Base-by-base conservation (phyloP, 1,284 basidiomycete genomes). In the Earliella scabrosa region DNA sequence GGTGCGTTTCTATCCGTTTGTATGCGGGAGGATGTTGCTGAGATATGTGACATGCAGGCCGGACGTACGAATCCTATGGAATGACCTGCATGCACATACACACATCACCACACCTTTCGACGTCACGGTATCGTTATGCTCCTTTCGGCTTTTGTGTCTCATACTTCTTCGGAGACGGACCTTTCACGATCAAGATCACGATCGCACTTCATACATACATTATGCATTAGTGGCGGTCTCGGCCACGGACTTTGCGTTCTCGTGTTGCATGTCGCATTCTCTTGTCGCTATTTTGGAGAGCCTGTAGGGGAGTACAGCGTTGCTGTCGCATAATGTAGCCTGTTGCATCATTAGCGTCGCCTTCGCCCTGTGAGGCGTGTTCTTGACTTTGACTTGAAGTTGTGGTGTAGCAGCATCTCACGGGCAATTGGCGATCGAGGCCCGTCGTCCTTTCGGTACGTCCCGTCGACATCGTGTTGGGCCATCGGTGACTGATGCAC, bases 31-130 rank as follows among this genome's bases (percentile, higher is more conserved):
- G 18, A 26, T 32, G 44, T n/a, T 50, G 36, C 45, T n/a, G 20
- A n/a, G 3, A 3, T 24, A 6, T 40, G 14, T 44, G 31, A 54
- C 38, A 23, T 38, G 3, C 62, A 91, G 88, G 85, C 87, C 55
- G 88, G 85, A 48, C 82, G 83, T 51, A 91, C 88, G 39, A 91
- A 91, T 72, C 88, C 88, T 4, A 82, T 86, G 54, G 88, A 91
- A 70, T 91, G 74, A 65, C 35, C 46, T 43, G 13, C 26, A 4
- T 34, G 40, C 24, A 26, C 23, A 45, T 45, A 29, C 16, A n/a
- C 5, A 21, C 23, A 16, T 43, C 14, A 11, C 23, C 41, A 11
- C 13, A 8, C 24, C 26, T 4, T 27, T 27, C 18, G 20, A n/a
- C n/a, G n/a, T n/a, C n/a, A n/a, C n/a, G n/a, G 36, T 49, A 39